A percentile compares a stretch with the other conserved stretches of the same genome.
Evolutionary conservation across 768 basidiomycete species (phyloP).

Genomic region (Russula foetens): DNA sequence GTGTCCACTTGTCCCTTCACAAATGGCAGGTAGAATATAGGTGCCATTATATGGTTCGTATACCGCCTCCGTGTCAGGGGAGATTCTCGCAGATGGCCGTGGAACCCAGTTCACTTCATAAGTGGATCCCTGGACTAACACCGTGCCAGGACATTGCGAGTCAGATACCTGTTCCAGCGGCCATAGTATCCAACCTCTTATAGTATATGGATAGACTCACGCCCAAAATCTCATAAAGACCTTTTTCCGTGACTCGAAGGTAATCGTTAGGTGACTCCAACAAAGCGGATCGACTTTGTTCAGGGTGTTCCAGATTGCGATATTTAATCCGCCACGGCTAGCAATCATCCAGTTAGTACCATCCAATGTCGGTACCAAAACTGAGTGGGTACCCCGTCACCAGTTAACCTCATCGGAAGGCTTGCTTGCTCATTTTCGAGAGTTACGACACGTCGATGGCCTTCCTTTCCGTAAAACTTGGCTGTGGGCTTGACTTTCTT

Average conservation of each 20-base stretch:
- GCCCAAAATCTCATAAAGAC: constrained; percentile 64
- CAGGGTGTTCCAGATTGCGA: constrained; percentile 40
- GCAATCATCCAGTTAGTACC: constrained; percentile 1
- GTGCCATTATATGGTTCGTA: constrained; percentile 65
- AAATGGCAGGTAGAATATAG: constrained; percentile 66
- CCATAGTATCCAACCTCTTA: background rate
- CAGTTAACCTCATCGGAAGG: constrained; percentile 81
- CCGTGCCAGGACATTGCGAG: constrained; percentile 73
- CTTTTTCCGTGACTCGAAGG: constrained; percentile 65
- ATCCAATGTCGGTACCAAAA: background rate
- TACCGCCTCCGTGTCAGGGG: constrained; percentile 44
- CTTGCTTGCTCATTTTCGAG: constrained; percentile 65
- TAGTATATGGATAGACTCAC: constrained; percentile 25
- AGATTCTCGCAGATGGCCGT: constrained; percentile 64
- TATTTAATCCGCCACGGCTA: constrained; percentile 90
- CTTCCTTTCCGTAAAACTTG: constrained; percentile 68
- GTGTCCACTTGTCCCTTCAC: constrained; percentile 72
- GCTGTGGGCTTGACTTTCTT: constrained; percentile 84
- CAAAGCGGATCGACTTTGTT: constrained; percentile 32
- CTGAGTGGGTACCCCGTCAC: constrained; percentile 63
- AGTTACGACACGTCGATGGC: constrained; percentile 50
- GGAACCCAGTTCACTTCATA: constrained; percentile 77
- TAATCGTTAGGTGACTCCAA: constrained; percentile 61
- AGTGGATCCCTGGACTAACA: constrained; percentile 48
- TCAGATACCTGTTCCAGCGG: constrained; percentile 55